Evolutionary conservation across 495 filamentous ascomycete species (phyloP).

Genomic region (Aspergillus diversus): DNA sequence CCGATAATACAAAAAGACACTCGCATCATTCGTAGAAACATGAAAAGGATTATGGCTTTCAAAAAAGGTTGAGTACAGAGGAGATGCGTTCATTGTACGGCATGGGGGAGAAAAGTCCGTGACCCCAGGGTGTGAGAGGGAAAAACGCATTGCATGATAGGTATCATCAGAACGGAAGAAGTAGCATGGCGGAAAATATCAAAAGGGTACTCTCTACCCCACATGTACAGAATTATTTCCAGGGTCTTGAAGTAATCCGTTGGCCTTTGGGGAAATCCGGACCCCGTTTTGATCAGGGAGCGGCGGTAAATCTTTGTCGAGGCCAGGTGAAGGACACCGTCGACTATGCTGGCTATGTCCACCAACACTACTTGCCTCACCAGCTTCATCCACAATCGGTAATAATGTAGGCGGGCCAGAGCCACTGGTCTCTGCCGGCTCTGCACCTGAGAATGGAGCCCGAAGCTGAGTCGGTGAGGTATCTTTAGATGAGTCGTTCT

Average conservation of each 20-base stretch:
- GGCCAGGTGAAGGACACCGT: constrained; percentile 31
- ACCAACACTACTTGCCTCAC: constrained; percentile 75
- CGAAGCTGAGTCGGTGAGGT: constrained; percentile 57
- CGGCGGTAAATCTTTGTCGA: constrained; percentile 61
- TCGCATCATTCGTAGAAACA: constrained; percentile 46
- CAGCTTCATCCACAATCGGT: constrained; percentile 92
- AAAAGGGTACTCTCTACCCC: neutral
- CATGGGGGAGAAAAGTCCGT: constrained; percentile 26
- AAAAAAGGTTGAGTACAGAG: constrained; percentile 13
- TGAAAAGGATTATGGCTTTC: constrained; percentile 37
- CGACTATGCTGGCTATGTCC: constrained; percentile 50
- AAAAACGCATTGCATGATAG: constrained; percentile 24
- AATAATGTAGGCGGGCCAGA: constrained; percentile 66
- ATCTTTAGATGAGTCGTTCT: constrained; percentile 58
- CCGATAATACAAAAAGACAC: constrained; percentile 31
- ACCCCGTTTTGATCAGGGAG: constrained; percentile 38
- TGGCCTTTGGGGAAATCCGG: constrained; percentile 32
- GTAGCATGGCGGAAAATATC: constrained; percentile 10
- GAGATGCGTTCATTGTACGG: constrained; percentile 28
- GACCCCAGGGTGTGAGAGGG: constrained; percentile 19
- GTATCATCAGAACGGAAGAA: constrained; percentile 28
- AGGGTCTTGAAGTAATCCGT: constrained; percentile 28
- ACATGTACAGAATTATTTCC: constrained; percentile 11
- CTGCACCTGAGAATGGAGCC: constrained; percentile 55
- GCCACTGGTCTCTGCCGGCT: constrained; percentile 56